Base-by-base conservation (phyloP, 805 yeast species). In the Suhomyces sp. region DNA sequence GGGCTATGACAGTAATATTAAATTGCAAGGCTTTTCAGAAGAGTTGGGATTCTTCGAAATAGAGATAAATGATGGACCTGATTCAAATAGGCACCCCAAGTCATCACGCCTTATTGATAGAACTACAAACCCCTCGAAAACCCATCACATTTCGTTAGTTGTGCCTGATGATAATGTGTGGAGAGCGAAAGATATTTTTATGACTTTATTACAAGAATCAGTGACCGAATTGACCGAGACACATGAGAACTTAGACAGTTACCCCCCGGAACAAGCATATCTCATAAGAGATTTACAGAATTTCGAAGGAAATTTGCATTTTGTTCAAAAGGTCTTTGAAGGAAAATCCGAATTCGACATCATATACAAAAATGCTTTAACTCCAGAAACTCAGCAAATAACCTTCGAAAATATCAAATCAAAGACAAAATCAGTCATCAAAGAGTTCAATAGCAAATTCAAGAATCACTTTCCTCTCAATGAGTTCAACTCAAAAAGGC, bases 341-440 rank as follows among this genome's bases (percentile, higher is more conserved):
- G 96, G 96, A 2, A 73, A 70, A 13, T 87, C 88, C 65, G 89
- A 90, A 65, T 90, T 89, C 65, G 90, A 87, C 55, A 70, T 93
- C 19, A 63, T 82, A 3, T 92, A 72, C 70, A 83, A 83, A 58
- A 73, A 71, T 49, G 80, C 78, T 4, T 56, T 63, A 1, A 68
- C 86, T 0, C 70, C 71, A 15, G 54, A 49, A 1, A 55, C 66
- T 1, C 74, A 82, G 27, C 66, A 64, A 46, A 72, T 85, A 26
- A 61, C 70, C 0, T 46, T 62, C 19, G 71, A 66, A 1, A 74
- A 71, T 49, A 63, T 86, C 36, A 63, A 67, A 0, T 53, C 54
- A 0, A 72, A 63, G 42, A 65, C 83, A 8, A 64, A 68, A 3
- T 50, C 54, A 0, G 65, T 76, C 3, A 53, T 74, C 22, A 57